Evolutionary conservation across 257 asterid genomes (phyloP), one percentile per base, ranked within the genome.

Genomic region (Lantana camara): DNA sequence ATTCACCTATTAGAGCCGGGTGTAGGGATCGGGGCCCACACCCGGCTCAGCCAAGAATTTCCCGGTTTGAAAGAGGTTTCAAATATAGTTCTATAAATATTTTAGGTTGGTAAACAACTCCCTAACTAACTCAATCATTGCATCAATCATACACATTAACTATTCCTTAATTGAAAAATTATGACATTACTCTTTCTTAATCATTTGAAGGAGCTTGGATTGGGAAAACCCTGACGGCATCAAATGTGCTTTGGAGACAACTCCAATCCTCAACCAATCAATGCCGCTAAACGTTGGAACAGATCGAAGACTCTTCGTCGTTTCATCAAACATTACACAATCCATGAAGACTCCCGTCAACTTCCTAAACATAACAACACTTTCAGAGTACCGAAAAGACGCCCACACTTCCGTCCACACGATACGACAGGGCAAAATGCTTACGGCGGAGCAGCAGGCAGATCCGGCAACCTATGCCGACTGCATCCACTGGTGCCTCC

Each of bases 401-500:
- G 96, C 91, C 0, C 96, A 88, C 69, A 88, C 96, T 11, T 88
- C 96, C 0, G 88, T 88, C n/a, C 71, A 85, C 80, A 85, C 95
- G 0, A 83, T 76, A 50, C 81, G 96, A 0, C 91, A 89, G 7
- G 96, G 96, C 2, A 79, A 82, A 57, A 78, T 85, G 81, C 52
- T 89, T 7, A 82, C 82, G 1, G 67, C 81, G 0, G 88, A 85
- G 53, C 92, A 89, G 23, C 80, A 85, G 65, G 83, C 88, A 3
- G 88, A 89, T 57, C 95, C 88, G 0, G 68, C 75, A 30, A 82
- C 79, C 1, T 89, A 47, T 12, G 90, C 96, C 1, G 95, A 89
- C 32, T 89, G 95, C 65, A 89, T 89, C 19, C 96, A 89, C 16
- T 89, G 96, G 96, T 89, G 96, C 68, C 86, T 89, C 12, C 96